Conservation (phyloP, 2,329 filamentous ascomycete genomes). For the Fusarium gaditjirri region DNA sequence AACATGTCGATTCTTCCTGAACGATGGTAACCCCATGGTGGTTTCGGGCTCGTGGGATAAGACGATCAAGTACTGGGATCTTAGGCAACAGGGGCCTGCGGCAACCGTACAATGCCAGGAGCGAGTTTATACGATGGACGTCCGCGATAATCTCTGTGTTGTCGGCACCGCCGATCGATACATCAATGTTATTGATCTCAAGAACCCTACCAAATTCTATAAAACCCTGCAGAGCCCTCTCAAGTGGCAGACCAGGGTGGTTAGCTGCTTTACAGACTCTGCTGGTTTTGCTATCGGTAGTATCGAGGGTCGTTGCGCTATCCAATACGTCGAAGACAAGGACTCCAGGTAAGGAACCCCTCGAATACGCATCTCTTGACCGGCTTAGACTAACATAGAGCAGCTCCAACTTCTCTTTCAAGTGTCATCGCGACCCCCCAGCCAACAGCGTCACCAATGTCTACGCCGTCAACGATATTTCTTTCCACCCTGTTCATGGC, state of each 20-base stretch:
- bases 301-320: slow-evolving; percentile 96
- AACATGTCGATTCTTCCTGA: slow-evolving; percentile 81
- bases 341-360: slow-evolving; percentile 75
- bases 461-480: slow-evolving; percentile 96
- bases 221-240: slow-evolving; percentile 96
- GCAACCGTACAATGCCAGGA: slow-evolving; percentile 76
- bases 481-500: slow-evolving; percentile 94
- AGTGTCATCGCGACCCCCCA: slow-evolving; percentile 90
- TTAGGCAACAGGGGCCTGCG: slow-evolving; percentile 73
- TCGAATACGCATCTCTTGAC: neutral
- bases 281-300: slow-evolving; percentile 94
- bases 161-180: slow-evolving; percentile 94
- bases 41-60: slow-evolving; percentile 95
- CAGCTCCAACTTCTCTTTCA: slow-evolving; percentile 97
- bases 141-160: slow-evolving; percentile 87
- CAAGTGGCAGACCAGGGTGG: slow-evolving; percentile 97
- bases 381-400: slow-evolving; percentile 14
- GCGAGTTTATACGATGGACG: slow-evolving; percentile 90
- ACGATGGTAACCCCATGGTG: slow-evolving; percentile 78
- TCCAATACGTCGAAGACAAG: slow-evolving; percentile 98
- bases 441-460: slow-evolving; percentile 84
- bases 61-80: slow-evolving; percentile 89
- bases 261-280: slow-evolving; percentile 93
- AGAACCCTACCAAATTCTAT: slow-evolving; percentile 89
- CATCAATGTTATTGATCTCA: slow-evolving; percentile 94